phyloP scores from a whole-genome alignment of 176 grass and related monocot species.

The Oryza rufipogon region DNA sequence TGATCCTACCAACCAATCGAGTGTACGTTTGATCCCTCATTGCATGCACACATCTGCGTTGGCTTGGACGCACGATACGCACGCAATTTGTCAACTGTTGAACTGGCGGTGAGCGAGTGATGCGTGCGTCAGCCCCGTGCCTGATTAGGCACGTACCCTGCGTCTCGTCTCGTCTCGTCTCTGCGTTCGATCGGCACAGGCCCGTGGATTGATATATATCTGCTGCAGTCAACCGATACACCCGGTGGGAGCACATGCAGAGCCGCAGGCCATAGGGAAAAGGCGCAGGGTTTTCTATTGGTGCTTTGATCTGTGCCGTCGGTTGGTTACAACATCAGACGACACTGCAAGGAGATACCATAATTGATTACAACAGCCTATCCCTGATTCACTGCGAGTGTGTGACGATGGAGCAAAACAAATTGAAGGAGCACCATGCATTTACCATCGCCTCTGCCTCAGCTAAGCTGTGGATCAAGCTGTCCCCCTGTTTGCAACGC shows the following conservation, averaged over 20 bases:
- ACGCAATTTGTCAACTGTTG: background rate
- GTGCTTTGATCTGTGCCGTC: constrained; percentile 3
- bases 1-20: constrained; percentile 16
- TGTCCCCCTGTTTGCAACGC: background rate
- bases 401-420: background rate
- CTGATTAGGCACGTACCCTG: background rate
- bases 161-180: background rate
- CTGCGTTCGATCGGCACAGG: background rate
- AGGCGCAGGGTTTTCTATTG: background rate
- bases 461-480: background rate
- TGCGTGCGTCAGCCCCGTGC: constrained; percentile 22
- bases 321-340: constrained; percentile 15
- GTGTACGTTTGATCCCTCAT: background rate
- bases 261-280: background rate
- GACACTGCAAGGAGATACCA: background rate
- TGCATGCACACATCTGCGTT: background rate
- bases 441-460: background rate
- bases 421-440: background rate
- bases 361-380: background rate
- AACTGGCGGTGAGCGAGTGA: background rate
- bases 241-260: constrained; percentile 17
- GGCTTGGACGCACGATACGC: background rate
- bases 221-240: background rate
- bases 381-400: constrained; percentile 3
- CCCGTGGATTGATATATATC: background rate